Evolutionary conservation across 148 eudicot species (phyloP).

Genomic region (Diospyros kaki): DNA sequence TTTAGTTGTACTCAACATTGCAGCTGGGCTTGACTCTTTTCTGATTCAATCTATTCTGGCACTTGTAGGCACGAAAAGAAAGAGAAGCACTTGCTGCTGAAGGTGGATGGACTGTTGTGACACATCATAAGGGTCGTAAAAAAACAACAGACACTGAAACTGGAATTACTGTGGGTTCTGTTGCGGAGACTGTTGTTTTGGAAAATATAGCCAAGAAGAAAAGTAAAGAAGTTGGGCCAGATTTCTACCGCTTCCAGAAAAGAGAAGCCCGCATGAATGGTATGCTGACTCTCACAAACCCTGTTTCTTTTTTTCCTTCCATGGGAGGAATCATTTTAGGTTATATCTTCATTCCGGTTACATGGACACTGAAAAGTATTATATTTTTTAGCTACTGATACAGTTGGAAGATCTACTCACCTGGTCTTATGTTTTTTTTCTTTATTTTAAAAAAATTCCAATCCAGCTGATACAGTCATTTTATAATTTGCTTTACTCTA

Average conservation of each 20-base stretch:
- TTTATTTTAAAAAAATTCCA: background rate
- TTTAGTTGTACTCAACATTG: too few relatives aligned
- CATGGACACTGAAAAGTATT: background rate
- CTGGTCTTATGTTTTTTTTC: background rate
- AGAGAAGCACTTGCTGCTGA: conserved; percentile 66
- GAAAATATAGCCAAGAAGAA: conserved; percentile 77
- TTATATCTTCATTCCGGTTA: background rate
- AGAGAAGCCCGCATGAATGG: conserved; percentile 83
- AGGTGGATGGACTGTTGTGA: conserved; percentile 95
- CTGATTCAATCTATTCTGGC: conserved; percentile 6
- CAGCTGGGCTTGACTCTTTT: background rate
- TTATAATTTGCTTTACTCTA: too few relatives aligned
- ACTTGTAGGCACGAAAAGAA: conserved; percentile 61
- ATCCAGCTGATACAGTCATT: background rate
- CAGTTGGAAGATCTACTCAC: background rate
- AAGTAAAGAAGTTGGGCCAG: conserved; percentile 60
- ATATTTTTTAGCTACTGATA: background rate
- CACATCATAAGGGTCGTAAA: conserved; percentile 82
- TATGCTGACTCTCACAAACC: conserved; percentile 26
- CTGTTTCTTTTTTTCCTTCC: background rate
- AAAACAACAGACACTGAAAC: conserved; percentile 86
- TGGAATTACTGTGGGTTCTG: conserved; percentile 85
- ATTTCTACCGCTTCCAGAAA: conserved; percentile 91
- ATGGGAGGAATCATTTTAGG: background rate
- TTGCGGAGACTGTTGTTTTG: conserved; percentile 69